These are phyloP conservation scores for Backusella mclennaniae DNA, from an alignment of 192 early-diverging fungal genomes.

Conservation along the genomic window DNA sequence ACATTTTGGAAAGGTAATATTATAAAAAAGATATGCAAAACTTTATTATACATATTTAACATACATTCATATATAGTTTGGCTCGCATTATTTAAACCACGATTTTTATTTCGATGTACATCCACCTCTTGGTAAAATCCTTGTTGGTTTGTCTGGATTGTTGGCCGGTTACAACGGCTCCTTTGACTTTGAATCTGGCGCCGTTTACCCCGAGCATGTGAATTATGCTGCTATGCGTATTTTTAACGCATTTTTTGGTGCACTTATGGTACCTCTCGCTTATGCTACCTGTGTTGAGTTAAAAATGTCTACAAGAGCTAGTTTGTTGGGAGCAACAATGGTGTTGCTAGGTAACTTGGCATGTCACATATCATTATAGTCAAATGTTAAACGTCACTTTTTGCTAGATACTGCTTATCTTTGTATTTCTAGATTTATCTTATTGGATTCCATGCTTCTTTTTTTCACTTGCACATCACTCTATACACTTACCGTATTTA, in stretches of 20 bases:
- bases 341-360: slow-evolving; percentile 68
- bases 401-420: slow-evolving; percentile 70
- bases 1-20: slow-evolving; percentile 54
- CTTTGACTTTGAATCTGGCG: slow-evolving; percentile 82
- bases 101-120: slow-evolving; percentile 99
- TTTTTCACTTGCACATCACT: slow-evolving; percentile 79
- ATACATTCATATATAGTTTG: slow-evolving; percentile 74
- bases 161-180: slow-evolving; percentile 85
- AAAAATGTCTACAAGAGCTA: slow-evolving; percentile 63
- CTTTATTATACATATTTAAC: background rate
- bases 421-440: slow-evolving; percentile 84
- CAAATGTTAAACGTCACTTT: slow-evolving; percentile 48
- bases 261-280: slow-evolving; percentile 83
- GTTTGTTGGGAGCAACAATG: slow-evolving; percentile 74
- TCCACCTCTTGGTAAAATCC: slow-evolving; percentile 96
- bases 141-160: slow-evolving; percentile 83
- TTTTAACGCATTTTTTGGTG: slow-evolving; percentile 86
- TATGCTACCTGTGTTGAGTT: slow-evolving; percentile 84
- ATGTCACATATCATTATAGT: background rate
- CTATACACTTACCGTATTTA: slow-evolving; percentile 69
- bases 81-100: slow-evolving; percentile 87
- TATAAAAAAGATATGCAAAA: background rate
- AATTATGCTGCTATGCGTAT: slow-evolving; percentile 89
- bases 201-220: slow-evolving; percentile 76
- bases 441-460: slow-evolving; percentile 93